Evolutionary conservation across 129 eudicot species (phyloP), one percentile per base, ranked within the genome.

Genomic region (Deinandra increscens): DNA sequence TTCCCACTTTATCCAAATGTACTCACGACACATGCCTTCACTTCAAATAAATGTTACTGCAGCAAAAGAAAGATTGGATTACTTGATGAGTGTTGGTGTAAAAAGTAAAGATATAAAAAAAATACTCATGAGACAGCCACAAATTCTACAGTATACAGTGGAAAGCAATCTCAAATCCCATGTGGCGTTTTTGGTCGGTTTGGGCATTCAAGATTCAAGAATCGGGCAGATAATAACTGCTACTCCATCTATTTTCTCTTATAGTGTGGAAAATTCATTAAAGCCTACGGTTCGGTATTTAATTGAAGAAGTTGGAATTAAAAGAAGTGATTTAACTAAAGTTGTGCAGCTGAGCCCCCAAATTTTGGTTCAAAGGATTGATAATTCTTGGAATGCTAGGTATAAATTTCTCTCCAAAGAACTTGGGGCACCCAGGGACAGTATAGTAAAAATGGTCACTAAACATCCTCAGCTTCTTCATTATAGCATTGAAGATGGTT

Each of bases 341-440:
- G 99, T 93, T 81, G 93, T 93, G 75, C 95, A 85, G 83, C 66
- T 93, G 62, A 93, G 99, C 66, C 99, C 97, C 29, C 99, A 89
- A 78, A 89, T 93, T 19, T 81, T 93, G 78, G 97, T 85, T 76
- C 92, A 85, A 70, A 73, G 97, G 56, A 85, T 89, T 39, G 97
- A 93, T 65, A 87, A 68, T 79, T 77, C 97, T 5, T 89, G 99
- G 99, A 93, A 66, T 41, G 42, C 89, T 53, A 84, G 99, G 63
- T 78, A 81, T 37, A 79, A 64, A 41, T 93, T 93, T 50, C 87
- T 93, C 42, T 78, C 83, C 5, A 87, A 85, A 48, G 99, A 93
- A 77, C 80, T 93, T 79, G 92, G 84, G 58, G 97, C 97, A 60
- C 95, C 99, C 6, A 81, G 90, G 79, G 90, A 83, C 38, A 87